Evolutionary conservation across 176 grass and related monocot species (phyloP), one percentile per base, ranked within the genome.

Genomic region (Lolium multiflorum): DNA sequence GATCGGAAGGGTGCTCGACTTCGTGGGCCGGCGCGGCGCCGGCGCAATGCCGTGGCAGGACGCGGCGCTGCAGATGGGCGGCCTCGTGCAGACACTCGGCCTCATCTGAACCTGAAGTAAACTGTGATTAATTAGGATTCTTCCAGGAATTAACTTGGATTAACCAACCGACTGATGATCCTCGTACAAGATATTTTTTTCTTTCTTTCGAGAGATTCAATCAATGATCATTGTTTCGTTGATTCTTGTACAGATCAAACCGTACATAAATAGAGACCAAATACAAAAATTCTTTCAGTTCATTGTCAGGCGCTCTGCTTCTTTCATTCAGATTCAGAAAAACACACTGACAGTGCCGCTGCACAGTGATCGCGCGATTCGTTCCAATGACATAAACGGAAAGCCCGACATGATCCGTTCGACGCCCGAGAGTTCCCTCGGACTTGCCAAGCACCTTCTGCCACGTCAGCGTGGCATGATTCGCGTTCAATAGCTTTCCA

Each of bases 11-110:
- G 84, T 79, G 24, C 47, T 83, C n/a, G 85, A 80, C 31, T 83
- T 93, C 68, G 47, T 93, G 20, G 77, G 61, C 0, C 80, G 74
- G 79, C 78, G 35, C 25, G 72, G 48, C 39, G 70, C 78, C 20
- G 38, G 60, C 62, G 81, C 73, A 65, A 78, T 80, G 88, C 80
- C 73, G 81, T 95, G 91, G 93, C 89, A 94, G 67, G 83, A 93
- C 81, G 91, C 90, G 4, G 96, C 89, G 7, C 43, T 84, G 76
- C 96, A 98, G 71, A 88, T 94, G 52, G 86, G 93, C 69, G 86
- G 91, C 71, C 69, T 98, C 68, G 96, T 94, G 59, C 93, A 93
- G 68, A 90, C 91, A 6, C 85, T 98, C n/a, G 91, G 93, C 9
- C 80, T 91, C 0, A 91, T 83, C 80, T 91, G 77, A 89, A 11